A percentile compares a stretch with the other conserved stretches of the same genome.
phyloP scores from a whole-genome alignment of 768 basidiomycete species.

The Aureoboletus auriporus region DNA sequence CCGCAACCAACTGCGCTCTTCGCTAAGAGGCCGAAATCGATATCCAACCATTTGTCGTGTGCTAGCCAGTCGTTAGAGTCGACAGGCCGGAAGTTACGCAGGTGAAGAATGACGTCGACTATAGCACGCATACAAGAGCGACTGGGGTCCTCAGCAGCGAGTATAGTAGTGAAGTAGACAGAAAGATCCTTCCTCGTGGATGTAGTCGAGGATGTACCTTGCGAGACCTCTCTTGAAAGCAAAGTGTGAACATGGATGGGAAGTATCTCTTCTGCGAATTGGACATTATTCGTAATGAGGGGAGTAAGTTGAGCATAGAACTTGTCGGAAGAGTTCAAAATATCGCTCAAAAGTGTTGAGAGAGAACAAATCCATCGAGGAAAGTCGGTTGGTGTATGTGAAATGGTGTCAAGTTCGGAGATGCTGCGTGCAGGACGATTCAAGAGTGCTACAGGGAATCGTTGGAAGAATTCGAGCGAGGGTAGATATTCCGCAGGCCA shows the following conservation, averaged over 20 bases:
- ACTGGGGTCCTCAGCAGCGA: slow-evolving; percentile 21
- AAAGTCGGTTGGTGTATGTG: slow-evolving; percentile 48
- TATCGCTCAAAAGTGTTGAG: slow-evolving; percentile 53
- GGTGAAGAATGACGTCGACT: slow-evolving; percentile 73
- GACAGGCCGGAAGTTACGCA: slow-evolving; percentile 60
- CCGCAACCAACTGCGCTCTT: slow-evolving; percentile 72
- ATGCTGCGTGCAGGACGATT: slow-evolving; percentile 34
- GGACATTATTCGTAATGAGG: slow-evolving; percentile 50
- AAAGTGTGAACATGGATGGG: slow-evolving; percentile 74
- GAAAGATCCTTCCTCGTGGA: slow-evolving; percentile 20
- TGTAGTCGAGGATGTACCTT: background rate
- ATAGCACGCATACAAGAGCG: slow-evolving; percentile 54
- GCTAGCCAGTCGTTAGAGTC: slow-evolving; percentile 38
- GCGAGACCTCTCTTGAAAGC: slow-evolving; percentile 36
- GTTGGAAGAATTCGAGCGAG: slow-evolving; percentile 47
- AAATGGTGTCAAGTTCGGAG: slow-evolving; percentile 27
- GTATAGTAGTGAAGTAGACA: slow-evolving; percentile 23
- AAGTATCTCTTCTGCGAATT: slow-evolving; percentile 63
- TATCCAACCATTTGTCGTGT: slow-evolving; percentile 76
- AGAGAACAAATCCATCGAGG: slow-evolving; percentile 59
- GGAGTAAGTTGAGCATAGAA: slow-evolving; percentile 69
- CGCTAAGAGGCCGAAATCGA: slow-evolving; percentile 72
- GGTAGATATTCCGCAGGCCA: slow-evolving; percentile 40
- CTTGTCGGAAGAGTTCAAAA: slow-evolving; percentile 47
- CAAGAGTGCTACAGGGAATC: slow-evolving; percentile 38